A percentile compares a stretch with the other conserved stretches of the same genome.
These are phyloP conservation scores for Fusarium musae DNA, from an alignment of 2,329 filamentous ascomycete genomes.

Conservation along the genomic window DNA sequence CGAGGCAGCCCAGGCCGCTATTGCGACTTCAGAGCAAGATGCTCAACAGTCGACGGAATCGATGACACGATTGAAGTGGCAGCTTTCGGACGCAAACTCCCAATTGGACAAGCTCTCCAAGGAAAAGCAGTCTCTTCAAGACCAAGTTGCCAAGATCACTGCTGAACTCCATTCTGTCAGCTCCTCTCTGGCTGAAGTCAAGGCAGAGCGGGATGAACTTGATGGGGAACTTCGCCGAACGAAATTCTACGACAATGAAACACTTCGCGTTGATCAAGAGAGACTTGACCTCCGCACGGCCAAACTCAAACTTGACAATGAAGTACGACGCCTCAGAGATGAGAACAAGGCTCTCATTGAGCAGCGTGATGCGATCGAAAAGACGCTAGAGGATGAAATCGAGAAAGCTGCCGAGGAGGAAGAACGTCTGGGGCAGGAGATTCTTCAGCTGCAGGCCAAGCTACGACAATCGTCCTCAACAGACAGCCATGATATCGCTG, in stretches of 20 bases:
- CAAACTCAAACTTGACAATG: constrained; percentile 75
- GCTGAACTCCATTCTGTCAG: constrained; percentile 70
- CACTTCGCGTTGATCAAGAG: constrained; percentile 73
- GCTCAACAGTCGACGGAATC: constrained; percentile 54
- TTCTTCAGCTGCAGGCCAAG: constrained; percentile 62
- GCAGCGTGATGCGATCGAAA: constrained; percentile 69
- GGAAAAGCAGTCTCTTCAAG: constrained; percentile 73
- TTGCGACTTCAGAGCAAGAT: constrained; percentile 47
- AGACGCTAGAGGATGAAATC: constrained; percentile 72
- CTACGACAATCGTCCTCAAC: constrained; percentile 57
- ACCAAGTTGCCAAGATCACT: constrained; percentile 68
- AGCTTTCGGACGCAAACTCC: constrained; percentile 67
- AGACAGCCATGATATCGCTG: constrained; percentile 65
- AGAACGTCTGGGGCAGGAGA: constrained; percentile 66
- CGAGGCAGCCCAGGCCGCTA: constrained; percentile 44
- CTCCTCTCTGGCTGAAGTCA: constrained; percentile 65
- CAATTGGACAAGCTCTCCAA: constrained; percentile 66
- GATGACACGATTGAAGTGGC: constrained; percentile 64
- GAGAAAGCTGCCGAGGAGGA: constrained; percentile 75
- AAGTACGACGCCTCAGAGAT: constrained; percentile 72
- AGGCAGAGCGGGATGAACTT: constrained; percentile 75
- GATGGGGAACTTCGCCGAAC: constrained; percentile 67
- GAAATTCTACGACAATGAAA: constrained; percentile 67
- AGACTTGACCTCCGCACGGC: constrained; percentile 74
- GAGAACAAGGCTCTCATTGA: constrained; percentile 69